Evolutionary conservation across 2,329 filamentous ascomycete genomes (phyloP), one percentile per base, ranked within the genome.

Genomic region (Exophiala spinifera): DNA sequence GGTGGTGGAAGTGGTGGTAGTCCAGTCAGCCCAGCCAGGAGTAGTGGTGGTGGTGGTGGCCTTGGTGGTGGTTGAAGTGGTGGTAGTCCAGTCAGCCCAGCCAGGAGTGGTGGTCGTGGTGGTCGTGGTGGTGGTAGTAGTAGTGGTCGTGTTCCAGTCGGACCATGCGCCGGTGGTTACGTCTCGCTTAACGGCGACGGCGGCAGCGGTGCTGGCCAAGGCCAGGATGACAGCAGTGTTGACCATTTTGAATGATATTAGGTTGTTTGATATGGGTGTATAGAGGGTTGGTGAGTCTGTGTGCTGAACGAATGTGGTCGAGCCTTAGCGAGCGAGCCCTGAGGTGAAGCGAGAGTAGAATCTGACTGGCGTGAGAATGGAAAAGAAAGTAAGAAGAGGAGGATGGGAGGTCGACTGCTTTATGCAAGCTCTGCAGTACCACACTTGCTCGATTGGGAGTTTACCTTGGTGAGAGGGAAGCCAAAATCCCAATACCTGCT

Each of bases 261-360:
- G 21, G 33, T 17, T 48, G 28, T n/a, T n/a, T n/a, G n/a, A n/a
- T n/a, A 44, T 49, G 31, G 20, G 43, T 43, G 39, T 14, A 25
- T 15, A 23, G 25, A 53, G 53, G 39, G 31, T 36, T 51, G 46
- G 10, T 49, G n/a, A n/a, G n/a, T 50, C 15, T 44, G 40, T 53
- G 14, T 47, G 45, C 25, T 37, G 14, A 67, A 61, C 58, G 61
- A 66, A 51, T 56, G 64, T 55, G 25, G 58, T 48, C 66, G 69
- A 74, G 75, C 73, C 71, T 67, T 74, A 77, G 68, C 73, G 72
- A 76, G 69, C 64, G 74, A 76, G 72, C 72, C 72, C 70, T 69
- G 64, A 21, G 58, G 40, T 46, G 57, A 55, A 59, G 46, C 56
- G 59, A 61, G 46, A 34, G 53, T 40, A 34, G 39, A 37, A 15